Base-by-base conservation (phyloP, 129 eudicot genomes). In the Helianthus tuberosus region DNA sequence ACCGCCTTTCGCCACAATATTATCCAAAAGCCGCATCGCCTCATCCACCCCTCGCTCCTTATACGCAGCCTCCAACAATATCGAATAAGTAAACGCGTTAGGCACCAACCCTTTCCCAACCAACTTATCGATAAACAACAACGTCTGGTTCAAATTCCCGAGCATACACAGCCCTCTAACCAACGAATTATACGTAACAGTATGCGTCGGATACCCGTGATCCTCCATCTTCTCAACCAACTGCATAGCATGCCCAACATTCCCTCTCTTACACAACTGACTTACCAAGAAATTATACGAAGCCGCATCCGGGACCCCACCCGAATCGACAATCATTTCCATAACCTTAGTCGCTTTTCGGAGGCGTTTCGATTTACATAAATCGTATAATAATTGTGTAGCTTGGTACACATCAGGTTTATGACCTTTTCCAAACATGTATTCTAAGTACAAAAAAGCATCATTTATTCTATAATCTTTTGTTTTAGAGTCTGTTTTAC, bases 401-500 rank as follows among this genome's bases (percentile, higher is more conserved):
- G 97, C 92, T 17, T 85, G 89, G 68, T 52, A 69, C 4, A 81
- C 88, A 79, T 93, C 93, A 71, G 98, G 98, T 48, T 59, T 88
- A 20, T 88, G 89, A 27, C 98, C 98, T 47, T 93, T 88, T 0
- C 79, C 86, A 11, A 93, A 89, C 97, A 93, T 88, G 77, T 90
- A 81, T 63, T 88, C 97, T 60, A 93, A 47, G 39, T 90, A 90
- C 49, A 84, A 77, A 59, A 84, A 88, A n/a, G 97, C 92, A 77
- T 93, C 97, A 60, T 81, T 86, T 2, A 90, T 76, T 79, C 82
- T 88, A 52, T 83, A 78, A 8, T 89, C 94, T 68, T 72, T 87
- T 38, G 83, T 84, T 63, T 75, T 86, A 0, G 78, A 62, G 74
- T 86, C 94, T 53, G 67, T 80, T 53, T 50, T 75, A 60, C 90